These are phyloP conservation scores for Dioscorea cayenensis DNA, from an alignment of 116 monocot genomes.

Conservation along the genomic window DNA sequence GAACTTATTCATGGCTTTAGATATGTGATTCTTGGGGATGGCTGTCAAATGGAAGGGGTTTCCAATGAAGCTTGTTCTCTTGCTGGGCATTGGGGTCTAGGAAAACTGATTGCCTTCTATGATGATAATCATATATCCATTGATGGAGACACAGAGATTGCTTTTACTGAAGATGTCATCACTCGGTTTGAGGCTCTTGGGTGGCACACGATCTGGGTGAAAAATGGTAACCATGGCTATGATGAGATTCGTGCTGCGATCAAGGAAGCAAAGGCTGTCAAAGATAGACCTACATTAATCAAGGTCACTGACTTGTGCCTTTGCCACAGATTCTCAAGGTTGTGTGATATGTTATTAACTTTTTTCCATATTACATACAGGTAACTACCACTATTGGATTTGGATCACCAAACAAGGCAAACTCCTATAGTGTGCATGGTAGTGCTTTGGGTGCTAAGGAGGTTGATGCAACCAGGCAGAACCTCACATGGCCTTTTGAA, in stretches of 20 bases:
- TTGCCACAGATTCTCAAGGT: not conserved
- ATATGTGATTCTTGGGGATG: conserved; percentile 52
- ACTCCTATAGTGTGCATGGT: conserved; percentile 47
- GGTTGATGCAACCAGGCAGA: conserved; percentile 57
- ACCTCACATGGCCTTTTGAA: conserved; percentile 60
- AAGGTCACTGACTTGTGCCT: conserved; percentile 21
- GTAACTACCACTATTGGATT: conserved; percentile 62
- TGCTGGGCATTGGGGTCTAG: conserved; percentile 64
- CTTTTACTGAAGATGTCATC: conserved; percentile 63
- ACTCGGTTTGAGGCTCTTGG: conserved; percentile 55
- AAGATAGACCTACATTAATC: conserved; percentile 63
- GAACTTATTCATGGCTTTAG: conserved; percentile 9
- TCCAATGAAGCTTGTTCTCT: conserved; percentile 47
- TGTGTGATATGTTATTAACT: not conserved
- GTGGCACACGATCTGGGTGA: conserved; percentile 69
- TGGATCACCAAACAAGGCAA: conserved; percentile 58
- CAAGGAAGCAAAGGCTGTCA: conserved; percentile 49
- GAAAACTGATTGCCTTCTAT: conserved; percentile 59
- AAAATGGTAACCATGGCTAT: conserved; percentile 64
- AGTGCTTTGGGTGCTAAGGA: conserved; percentile 63
- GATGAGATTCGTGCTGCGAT: conserved; percentile 61
- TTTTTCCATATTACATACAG: conserved; percentile 12
- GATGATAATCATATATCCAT: conserved; percentile 71
- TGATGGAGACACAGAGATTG: conserved; percentile 65
- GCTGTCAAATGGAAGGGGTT: conserved; percentile 56